These are phyloP conservation scores for Eucalyptus leucophloia DNA, from an alignment of 345 rosid genomes.

Conservation along the genomic window DNA sequence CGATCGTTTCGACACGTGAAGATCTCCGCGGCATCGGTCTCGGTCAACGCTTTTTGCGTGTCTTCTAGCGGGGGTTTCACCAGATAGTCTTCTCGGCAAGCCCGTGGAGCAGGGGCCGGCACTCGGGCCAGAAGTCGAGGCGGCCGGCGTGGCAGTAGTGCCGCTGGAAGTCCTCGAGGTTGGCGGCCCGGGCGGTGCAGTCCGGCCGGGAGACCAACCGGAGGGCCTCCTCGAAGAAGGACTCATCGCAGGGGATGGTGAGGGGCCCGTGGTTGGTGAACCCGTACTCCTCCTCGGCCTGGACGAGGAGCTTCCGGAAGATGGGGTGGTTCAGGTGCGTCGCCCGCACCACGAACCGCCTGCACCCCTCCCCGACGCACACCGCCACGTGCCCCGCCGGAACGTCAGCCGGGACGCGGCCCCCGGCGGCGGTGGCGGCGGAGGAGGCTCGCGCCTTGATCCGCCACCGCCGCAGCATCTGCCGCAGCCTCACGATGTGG, in stretches of 20 bases:
- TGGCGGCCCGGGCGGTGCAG: conserved; percentile 28
- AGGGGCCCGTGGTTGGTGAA: conserved; percentile 72
- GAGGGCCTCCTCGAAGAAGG: conserved; percentile 68
- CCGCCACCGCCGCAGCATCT: conserved; percentile 80
- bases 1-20: neutral
- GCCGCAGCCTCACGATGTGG: conserved; percentile 85
- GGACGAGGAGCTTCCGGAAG: conserved; percentile 45
- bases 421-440: conserved; percentile 2
- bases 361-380: conserved; percentile 47
- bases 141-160: conserved; percentile 41
- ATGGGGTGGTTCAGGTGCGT: conserved; percentile 88
- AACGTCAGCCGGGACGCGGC: conserved; percentile 56
- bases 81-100: conserved; percentile 35
- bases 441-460: conserved; percentile 59
- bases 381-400: conserved; percentile 93
- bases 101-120: conserved; percentile 68
- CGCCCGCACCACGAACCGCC: conserved; percentile 82
- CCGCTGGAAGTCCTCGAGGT: conserved; percentile 46
- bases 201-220: conserved; percentile 59
- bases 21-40: neutral
- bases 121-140: conserved; percentile 55
- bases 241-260: conserved; percentile 83
- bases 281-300: conserved; percentile 91
- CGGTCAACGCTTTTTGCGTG: neutral
- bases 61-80: neutral